Evolutionary conservation across 164 flowering plant genomes (phyloP), one percentile per base, ranked within the genome.

Genomic region (Cinnamomum chago): DNA sequence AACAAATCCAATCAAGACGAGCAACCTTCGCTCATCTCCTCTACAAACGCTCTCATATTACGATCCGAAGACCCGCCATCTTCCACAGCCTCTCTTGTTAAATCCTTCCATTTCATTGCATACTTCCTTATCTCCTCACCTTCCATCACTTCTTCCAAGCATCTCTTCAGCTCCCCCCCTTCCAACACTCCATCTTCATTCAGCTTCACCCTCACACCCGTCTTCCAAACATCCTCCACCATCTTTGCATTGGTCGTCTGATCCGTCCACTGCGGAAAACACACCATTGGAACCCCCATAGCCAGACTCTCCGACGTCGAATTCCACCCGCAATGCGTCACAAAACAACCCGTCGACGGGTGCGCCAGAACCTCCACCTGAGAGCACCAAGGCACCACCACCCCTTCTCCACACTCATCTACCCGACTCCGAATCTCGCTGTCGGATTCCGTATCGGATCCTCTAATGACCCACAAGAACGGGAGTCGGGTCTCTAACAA

Each of bases 291-390:
- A 6, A 89, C 83, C 9, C 94, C 94, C 0, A 67, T 65, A 1
- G 47, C 79, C 55, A 90, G 9, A 28, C 90, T 79, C 73, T 90
- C 94, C 67, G 82, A 3, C 0, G 85, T 79, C 67, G 94, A 90
- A 65, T 90, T 90, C 94, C 94, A 90, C 17, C 94, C 94, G 58
- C 90, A 84, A 40, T 90, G 94, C 11, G 89, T 86, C 72, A 90
- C 74, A 58, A 87, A 88, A 65, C 94, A 90, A 2, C 88, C 89
- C 0, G 88, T 64, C 0, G 92, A 70, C 3, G 73, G 72, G 69
- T 90, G 95, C 0, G 68, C 50, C 40, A 90, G 55, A 20, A 90
- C 90, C 75, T 86, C 87, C 30, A 85, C 75, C 68, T 90, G 88
- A 2, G 79, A 50, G 65, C 86, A 85, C 89, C 89, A 86, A 2